Evolutionary conservation across 2,329 filamentous ascomycete genomes (phyloP), one percentile per base, ranked within the genome.

Genomic region (Neopestalotiopsis sp.): DNA sequence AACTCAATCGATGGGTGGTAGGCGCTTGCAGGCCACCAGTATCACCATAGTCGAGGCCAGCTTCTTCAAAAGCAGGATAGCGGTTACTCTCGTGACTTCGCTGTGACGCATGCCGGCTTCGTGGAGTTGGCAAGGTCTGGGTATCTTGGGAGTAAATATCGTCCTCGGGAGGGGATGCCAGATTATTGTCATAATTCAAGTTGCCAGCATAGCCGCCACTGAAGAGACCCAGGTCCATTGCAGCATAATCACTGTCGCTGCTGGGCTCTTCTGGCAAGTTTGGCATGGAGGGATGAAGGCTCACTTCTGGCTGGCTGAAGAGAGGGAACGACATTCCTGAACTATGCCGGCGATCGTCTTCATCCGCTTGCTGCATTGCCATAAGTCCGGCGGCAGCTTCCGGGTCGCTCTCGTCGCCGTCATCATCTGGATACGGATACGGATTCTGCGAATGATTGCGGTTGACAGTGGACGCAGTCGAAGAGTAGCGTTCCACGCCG

Each of bases 11-110:
- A 72, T 94, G 88, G 6, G 85, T 85, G 64, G 86, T 89, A 2
- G 95, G 94, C 69, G 93, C 89, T 71, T 94, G 90, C 34, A 98
- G 81, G 1, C 96, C 96, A 56, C 95, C 96, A n/a, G 94, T 98
- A 7, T 93, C 95, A 64, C 90, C 92, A 61, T 94, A 94, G 79
- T 98, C 95, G 65, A 97, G 92, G 67, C 92, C 88, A 5, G 92
- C 94, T 67, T 90, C 86, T 14, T 82, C 77, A 72, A 87, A 87
- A 6, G 83, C 82, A 1, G 84, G 78, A 67, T 81, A 82, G 14
- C 81, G 78, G 67, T 78, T 78, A 52, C 76, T 79, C n/a, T 77
- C 78, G 78, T 84, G 67, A 81, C 83, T 82, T 65, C 78, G 74
- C 56, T 79, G 77, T 24, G 76, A 78, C 14, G 76, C 71, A 60